A percentile compares a stretch with the other conserved stretches of the same genome.
Evolutionary conservation across 148 eudicot genomes (phyloP).

Genomic region (Silene uniflora): DNA sequence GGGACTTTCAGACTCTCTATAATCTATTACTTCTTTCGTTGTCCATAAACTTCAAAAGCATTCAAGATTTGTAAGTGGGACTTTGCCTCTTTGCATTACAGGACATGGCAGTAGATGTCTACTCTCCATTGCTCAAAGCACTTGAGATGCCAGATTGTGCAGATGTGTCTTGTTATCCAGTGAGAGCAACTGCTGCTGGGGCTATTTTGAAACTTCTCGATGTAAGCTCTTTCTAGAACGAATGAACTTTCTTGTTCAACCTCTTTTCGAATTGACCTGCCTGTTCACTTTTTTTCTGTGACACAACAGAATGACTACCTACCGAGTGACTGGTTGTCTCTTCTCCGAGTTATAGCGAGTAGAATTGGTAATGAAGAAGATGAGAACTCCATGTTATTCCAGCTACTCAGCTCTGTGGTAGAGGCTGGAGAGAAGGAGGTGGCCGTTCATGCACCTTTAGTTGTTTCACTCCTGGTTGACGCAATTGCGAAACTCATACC

Average conservation of each 20-base stretch:
- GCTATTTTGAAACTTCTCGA: conserved; percentile 64
- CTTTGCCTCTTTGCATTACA: conserved; percentile 22
- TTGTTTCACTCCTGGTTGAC: conserved; percentile 41
- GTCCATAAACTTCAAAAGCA: background rate
- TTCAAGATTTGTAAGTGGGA: background rate
- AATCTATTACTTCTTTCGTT: background rate
- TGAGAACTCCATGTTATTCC: conserved; percentile 53
- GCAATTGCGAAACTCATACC: conserved; percentile 50
- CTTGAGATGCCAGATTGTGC: conserved; percentile 49
- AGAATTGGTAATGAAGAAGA: conserved; percentile 51
- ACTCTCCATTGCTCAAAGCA: conserved; percentile 60
- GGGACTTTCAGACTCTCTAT: background rate
- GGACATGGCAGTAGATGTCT: conserved; percentile 62
- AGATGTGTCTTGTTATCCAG: conserved; percentile 58
- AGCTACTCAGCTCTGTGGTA: conserved; percentile 68
- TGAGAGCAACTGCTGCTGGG: conserved; percentile 70
- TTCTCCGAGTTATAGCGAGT: conserved; percentile 61
- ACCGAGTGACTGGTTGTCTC: conserved; percentile 73
- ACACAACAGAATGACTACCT: conserved; percentile 57
- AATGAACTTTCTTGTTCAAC: background rate
- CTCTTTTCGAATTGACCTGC: background rate
- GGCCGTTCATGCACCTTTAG: conserved; percentile 50
- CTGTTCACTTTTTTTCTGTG: conserved; percentile 8
- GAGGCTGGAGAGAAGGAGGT: conserved; percentile 62
- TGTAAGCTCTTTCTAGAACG: conserved; percentile 30